phyloP scores from a whole-genome alignment of 495 filamentous ascomycete species.

The Penicillium macrosclerotiorum region DNA sequence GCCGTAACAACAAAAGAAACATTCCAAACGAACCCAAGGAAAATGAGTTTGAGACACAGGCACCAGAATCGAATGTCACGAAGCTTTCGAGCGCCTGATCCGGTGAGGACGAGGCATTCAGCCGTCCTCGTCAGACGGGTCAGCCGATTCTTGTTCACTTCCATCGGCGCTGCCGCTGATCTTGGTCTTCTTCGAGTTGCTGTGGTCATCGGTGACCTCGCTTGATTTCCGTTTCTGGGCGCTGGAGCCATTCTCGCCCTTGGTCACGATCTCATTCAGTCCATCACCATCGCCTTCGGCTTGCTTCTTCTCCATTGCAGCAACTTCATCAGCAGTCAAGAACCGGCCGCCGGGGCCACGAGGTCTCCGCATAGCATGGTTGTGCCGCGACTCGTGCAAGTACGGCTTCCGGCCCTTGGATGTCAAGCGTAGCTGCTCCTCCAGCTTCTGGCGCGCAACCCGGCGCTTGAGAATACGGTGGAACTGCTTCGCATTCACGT shows the following conservation, averaged over 20 bases:
- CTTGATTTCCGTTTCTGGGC: conserved; percentile 54
- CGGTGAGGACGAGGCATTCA: conserved; percentile 23
- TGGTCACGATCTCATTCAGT: conserved; percentile 32
- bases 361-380: conserved; percentile 96
- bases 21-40: conserved; percentile 13
- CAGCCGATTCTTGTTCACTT: conserved; percentile 50
- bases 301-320: conserved; percentile 70
- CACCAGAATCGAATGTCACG: neutral
- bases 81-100: neutral
- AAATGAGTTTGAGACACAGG: conserved; percentile 2
- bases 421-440: conserved; percentile 86
- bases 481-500: conserved; percentile 98
- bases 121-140: conserved; percentile 49
- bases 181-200: conserved; percentile 50
- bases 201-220: conserved; percentile 41
- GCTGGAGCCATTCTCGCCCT: conserved; percentile 31
- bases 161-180: conserved; percentile 45
- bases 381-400: conserved; percentile 97
- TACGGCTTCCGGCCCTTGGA: conserved; percentile 97
- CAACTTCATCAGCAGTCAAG: conserved; percentile 96
- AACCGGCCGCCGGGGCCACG: conserved; percentile 96
- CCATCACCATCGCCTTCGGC: conserved; percentile 27
- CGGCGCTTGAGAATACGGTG: conserved; percentile 93
- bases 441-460: conserved; percentile 87
- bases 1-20: conserved; percentile 29